Percentiles rank a stretch among this genome's conserved stretches.
phyloP scores from a whole-genome alignment of 805 yeast genomes.

The Myxozyma vanderwaltii region DNA sequence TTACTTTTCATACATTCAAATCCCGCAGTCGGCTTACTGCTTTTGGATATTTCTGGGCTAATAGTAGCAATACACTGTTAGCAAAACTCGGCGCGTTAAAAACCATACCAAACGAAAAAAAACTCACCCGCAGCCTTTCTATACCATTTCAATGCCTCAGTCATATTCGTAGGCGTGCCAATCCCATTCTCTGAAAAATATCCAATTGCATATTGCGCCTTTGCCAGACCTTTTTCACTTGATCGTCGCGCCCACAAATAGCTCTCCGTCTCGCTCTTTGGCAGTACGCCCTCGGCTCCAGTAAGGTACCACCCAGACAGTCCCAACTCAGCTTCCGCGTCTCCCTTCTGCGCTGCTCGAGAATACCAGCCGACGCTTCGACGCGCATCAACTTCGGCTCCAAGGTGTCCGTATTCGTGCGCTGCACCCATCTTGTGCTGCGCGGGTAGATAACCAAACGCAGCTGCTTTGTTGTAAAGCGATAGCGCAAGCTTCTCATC shows the following conservation, averaged over 20 bases:
- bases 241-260: slow-evolving; percentile 76
- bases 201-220: slow-evolving; percentile 74
- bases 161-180: slow-evolving; percentile 56
- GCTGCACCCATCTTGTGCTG: slow-evolving; percentile 72
- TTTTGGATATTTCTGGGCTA: slow-evolving; percentile 22
- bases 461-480: slow-evolving; percentile 61
- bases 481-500: slow-evolving; percentile 50
- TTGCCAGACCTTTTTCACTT: slow-evolving; percentile 63
- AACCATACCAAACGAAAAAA: not conserved
- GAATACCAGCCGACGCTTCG: slow-evolving; percentile 75
- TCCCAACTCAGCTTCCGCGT: slow-evolving; percentile 69
- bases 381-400: slow-evolving; percentile 54
- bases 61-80: not conserved
- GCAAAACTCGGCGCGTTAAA: not conserved
- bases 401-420: slow-evolving; percentile 68
- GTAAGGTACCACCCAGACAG: slow-evolving; percentile 80
- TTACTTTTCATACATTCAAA: not conserved
- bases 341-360: slow-evolving; percentile 61
- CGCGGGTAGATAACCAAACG: slow-evolving; percentile 62
- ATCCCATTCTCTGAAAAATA: slow-evolving; percentile 69
- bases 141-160: slow-evolving; percentile 58
- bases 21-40: slow-evolving; percentile 26
- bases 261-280: slow-evolving; percentile 66
- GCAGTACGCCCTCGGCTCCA: slow-evolving; percentile 62
- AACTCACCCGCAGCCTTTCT: slow-evolving; percentile 55